Evolutionary conservation across 352 stramenopile genomes (phyloP).

Genomic region (Phytopythium delawarense): DNA sequence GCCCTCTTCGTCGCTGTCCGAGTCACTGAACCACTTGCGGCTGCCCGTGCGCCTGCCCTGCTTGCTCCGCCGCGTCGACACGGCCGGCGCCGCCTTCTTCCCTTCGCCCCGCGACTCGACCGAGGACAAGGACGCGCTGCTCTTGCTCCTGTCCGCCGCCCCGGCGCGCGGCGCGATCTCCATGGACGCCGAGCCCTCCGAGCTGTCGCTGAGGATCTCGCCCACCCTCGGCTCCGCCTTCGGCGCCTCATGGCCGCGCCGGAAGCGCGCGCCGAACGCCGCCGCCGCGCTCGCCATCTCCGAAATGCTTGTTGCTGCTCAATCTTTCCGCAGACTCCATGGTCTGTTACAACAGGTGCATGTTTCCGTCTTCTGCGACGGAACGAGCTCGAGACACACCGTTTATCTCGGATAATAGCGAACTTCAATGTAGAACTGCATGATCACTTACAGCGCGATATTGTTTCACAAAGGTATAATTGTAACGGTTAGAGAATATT

Average conservation of each 20-base stretch:
- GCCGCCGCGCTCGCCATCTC: slow-evolving; percentile 12
- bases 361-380: not conserved
- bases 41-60: slow-evolving; percentile 20
- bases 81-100: not conserved
- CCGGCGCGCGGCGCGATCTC: slow-evolving; percentile 1
- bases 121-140: not conserved
- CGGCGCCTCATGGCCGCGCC: slow-evolving; percentile 12
- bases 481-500: too few relatives aligned
- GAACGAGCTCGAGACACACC: not conserved
- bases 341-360: not conserved
- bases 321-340: not conserved
- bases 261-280: slow-evolving; percentile 29
- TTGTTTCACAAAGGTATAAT: not conserved
- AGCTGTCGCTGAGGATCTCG: slow-evolving; percentile 65
- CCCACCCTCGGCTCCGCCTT: slow-evolving; percentile 22
- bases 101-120: slow-evolving; percentile 6
- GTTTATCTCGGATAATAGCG: not conserved
- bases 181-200: slow-evolving; percentile 33
- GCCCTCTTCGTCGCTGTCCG: slow-evolving; percentile 33
- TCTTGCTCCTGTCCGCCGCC: not conserved
- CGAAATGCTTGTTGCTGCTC: not conserved
- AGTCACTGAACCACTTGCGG: slow-evolving; percentile 53
- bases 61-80: slow-evolving; percentile 5
- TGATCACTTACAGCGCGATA: not conserved
- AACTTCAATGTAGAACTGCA: not conserved